Conservation (phyloP, 805 yeast species). For the Candida boleticola region DNA sequence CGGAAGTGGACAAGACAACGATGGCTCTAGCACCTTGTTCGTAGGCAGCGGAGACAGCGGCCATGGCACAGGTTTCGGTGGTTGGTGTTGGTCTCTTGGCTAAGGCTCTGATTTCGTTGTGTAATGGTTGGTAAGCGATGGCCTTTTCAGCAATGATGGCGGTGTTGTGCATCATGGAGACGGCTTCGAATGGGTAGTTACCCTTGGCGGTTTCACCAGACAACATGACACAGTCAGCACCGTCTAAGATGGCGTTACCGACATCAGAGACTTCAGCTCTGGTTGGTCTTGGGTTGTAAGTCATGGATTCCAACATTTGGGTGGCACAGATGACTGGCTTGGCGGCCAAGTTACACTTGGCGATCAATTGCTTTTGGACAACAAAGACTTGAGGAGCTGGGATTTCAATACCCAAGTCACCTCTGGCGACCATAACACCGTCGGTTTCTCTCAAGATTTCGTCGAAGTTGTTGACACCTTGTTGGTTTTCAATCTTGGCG, state of each 20-base stretch:
- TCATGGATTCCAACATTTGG: conserved; percentile 99
- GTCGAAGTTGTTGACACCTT: conserved; percentile 99
- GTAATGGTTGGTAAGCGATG: conserved; percentile 79
- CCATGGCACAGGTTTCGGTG: conserved; percentile 94
- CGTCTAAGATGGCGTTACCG: conserved; percentile 98
- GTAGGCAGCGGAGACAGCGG: conserved; percentile 94
- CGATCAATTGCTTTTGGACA: conserved; percentile 97
- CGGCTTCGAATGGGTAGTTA: conserved; percentile 96
- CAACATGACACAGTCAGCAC: conserved; percentile 99
- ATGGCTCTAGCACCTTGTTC: conserved; percentile 97
- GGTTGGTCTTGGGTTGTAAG: conserved; percentile 99
- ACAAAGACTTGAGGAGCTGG: conserved; percentile 99
- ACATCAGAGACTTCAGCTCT: conserved; percentile 99
- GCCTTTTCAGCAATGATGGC: conserved; percentile 95
- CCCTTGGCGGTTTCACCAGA: conserved; percentile 99
- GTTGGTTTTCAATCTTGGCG: conserved; percentile 98
- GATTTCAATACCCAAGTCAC: conserved; percentile 99
- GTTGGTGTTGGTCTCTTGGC: conserved; percentile 88
- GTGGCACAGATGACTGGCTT: conserved; percentile 99
- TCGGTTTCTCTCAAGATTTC: conserved; percentile 92
- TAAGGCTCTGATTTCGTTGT: conserved; percentile 83
- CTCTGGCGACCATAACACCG: conserved; percentile 99
- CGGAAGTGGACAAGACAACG: conserved; percentile 92
- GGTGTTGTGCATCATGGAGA: conserved; percentile 98
- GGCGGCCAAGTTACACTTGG: conserved; percentile 98